Evolutionary conservation across 371 early-diverging fungal species (phyloP).

Genomic region (Mortierella sp.): DNA sequence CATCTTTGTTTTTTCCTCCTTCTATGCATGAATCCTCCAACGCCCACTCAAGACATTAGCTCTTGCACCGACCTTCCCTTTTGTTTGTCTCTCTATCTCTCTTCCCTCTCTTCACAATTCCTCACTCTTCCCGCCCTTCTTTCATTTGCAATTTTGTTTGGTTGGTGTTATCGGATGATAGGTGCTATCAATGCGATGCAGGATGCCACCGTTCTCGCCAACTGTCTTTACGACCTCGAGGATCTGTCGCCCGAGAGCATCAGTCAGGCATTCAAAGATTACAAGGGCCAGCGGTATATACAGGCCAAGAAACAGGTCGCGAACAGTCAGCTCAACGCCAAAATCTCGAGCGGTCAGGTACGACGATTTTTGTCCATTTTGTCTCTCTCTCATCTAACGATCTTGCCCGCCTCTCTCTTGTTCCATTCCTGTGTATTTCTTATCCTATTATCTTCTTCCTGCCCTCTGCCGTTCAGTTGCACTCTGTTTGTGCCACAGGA

Average conservation of each 20-base stretch:
- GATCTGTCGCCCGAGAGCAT: constrained; percentile 16
- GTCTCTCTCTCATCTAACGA: not conserved
- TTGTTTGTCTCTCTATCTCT: not conserved
- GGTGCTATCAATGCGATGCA: constrained; percentile 48
- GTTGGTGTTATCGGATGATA: not conserved
- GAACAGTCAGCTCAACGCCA: constrained; percentile 22
- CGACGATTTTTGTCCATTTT: no score
- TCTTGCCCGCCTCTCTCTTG: not conserved
- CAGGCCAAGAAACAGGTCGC: constrained; percentile 36
- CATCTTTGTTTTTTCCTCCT: not conserved
- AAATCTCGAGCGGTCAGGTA: constrained; percentile 34
- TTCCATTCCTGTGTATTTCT: not conserved
- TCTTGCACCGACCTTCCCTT: no score
- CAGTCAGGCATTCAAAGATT: constrained; percentile 15
- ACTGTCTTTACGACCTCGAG: constrained; percentile 26
- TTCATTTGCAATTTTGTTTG: not conserved
- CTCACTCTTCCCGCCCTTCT: no score
- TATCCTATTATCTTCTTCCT: not conserved
- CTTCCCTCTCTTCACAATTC: not conserved
- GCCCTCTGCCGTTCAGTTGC: not conserved
- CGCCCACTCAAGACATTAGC: no score
- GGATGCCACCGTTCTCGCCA: constrained; percentile 36
- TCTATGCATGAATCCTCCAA: no score
- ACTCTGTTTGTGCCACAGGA: constrained; percentile 4
- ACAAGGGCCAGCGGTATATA: constrained; percentile 20